These are phyloP conservation scores for Candolleomyces efflorescens DNA, from an alignment of 768 basidiomycete species.

Conservation along the genomic window DNA sequence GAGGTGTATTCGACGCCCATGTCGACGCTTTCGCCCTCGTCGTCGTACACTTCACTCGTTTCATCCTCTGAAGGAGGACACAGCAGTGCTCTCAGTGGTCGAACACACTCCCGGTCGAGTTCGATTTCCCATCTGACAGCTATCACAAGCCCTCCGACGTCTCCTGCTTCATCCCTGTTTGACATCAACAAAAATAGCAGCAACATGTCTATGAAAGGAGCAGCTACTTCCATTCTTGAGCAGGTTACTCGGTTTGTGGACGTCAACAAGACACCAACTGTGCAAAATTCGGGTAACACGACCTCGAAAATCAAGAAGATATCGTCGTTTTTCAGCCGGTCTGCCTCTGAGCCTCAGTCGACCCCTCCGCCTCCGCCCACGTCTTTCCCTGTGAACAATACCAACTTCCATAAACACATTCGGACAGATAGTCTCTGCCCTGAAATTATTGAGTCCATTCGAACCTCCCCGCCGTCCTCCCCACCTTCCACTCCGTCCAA, in stretches of 20 bases:
- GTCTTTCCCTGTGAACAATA: background rate
- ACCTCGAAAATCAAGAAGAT: no score
- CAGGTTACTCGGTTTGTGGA: no score
- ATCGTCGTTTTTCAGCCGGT: no score
- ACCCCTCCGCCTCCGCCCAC: no score
- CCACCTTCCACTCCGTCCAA: no score
- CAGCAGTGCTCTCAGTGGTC: background rate
- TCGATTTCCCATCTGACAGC: slow-evolving; percentile 6
- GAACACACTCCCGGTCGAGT: slow-evolving; percentile 7
- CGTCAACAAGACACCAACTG: no score
- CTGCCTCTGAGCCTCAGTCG: no score
- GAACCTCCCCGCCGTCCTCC: background rate
- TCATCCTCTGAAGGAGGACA: background rate
- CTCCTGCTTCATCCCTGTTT: slow-evolving; percentile 8
- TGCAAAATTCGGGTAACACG: no score
- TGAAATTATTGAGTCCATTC: background rate
- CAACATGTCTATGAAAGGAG: background rate
- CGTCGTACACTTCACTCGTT: slow-evolving; percentile 1
- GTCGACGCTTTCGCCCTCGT: slow-evolving; percentile 4
- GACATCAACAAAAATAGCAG: slow-evolving; percentile 1
- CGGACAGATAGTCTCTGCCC: slow-evolving; percentile 6
- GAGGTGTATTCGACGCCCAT: background rate
- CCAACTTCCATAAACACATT: background rate
- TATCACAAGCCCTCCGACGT: slow-evolving; percentile 4
- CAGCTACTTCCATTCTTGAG: background rate